Evolutionary conservation across 2,329 filamentous ascomycete genomes (phyloP), one percentile per base, ranked within the genome.

Genomic region (Raffaelea deltoideospora): DNA sequence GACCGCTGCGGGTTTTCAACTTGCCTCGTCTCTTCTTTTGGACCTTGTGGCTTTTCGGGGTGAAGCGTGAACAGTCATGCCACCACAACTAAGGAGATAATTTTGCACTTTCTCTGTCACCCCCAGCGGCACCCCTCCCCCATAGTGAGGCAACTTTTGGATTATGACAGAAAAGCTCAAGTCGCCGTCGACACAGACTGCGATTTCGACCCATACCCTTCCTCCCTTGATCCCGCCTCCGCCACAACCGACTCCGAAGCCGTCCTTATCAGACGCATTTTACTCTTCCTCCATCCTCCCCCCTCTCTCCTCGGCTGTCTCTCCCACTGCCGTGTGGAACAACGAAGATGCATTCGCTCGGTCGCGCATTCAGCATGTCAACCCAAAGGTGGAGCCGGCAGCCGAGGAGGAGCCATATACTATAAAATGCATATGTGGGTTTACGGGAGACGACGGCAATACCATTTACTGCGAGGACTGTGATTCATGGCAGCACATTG

Each of bases 401-500:
- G 75, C 78, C 50, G 74, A 79, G 44, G 81, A 87, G 59, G 81
- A 88, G 58, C 80, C 80, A 15, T 93, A 92, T 58, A 92, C 84
- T 41, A 95, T 96, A 64, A 94, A 92, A 67, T 98, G 90, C 71
- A 93, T 96, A 50, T 98, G 90, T 63, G 77, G 77, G 56, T 95
- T 81, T 59, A 65, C 76, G 56, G 86, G 93, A 64, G 90, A 98
- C 67, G 90, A 98, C 65, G 90, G 90, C 59, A 88, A 84, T 59
- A 98, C 90, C 41, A 92, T 98, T 43, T 85, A 87, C 59, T 98
- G 90, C 67, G 90, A 96, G 55, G 74, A 69, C 41, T 98, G 90
- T 67, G 83, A 94, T 55, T 90, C 86, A 34, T 98, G 90, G 90
- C 90, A 98, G 60, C 90, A 98, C 59, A 93, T 94, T 50, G 79